phyloP scores from a whole-genome alignment of 108 stramenopile species.

The Heterococcus sp. region DNA sequence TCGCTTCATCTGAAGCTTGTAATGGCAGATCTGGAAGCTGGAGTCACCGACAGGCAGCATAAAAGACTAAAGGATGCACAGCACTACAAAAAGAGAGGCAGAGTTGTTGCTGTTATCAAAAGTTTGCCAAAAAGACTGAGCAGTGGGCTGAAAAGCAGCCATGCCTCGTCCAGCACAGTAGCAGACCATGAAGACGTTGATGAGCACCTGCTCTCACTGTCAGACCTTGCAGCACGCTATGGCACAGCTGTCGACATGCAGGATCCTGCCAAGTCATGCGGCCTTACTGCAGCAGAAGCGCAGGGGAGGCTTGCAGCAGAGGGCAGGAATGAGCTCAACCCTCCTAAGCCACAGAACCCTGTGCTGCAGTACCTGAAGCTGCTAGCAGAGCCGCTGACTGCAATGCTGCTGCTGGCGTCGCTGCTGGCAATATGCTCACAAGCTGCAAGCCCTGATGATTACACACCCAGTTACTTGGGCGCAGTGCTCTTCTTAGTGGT shows the following conservation, averaged over 20 bases:
- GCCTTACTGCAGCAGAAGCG: not conserved
- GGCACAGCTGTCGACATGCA: not conserved
- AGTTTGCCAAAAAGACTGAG: too few relatives aligned
- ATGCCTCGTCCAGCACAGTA: too few relatives aligned
- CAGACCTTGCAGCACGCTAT: not conserved
- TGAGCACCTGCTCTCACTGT: too few relatives aligned
- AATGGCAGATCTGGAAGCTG: too few relatives aligned
- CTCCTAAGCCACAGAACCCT: not conserved
- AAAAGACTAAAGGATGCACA: too few relatives aligned
- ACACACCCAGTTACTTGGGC: constrained; percentile 9
- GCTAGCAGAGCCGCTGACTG: not conserved
- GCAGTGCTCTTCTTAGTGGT: constrained; percentile 11
- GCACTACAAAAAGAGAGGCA: too few relatives aligned
- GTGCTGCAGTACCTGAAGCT: not conserved
- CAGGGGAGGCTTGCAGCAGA: not conserved
- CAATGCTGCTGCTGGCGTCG: not conserved
- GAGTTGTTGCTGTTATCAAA: too few relatives aligned
- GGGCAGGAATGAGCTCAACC: not conserved
- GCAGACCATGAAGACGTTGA: too few relatives aligned
- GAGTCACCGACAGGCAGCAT: too few relatives aligned
- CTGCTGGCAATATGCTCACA: not conserved
- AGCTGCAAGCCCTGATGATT: not conserved
- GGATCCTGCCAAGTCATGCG: not conserved
- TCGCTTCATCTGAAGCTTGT: too few relatives aligned
- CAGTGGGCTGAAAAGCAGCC: too few relatives aligned